A percentile compares a stretch with the other conserved stretches of the same genome.
Conservation (phyloP, 345 rosid species). For the Citrus glauca region DNA sequence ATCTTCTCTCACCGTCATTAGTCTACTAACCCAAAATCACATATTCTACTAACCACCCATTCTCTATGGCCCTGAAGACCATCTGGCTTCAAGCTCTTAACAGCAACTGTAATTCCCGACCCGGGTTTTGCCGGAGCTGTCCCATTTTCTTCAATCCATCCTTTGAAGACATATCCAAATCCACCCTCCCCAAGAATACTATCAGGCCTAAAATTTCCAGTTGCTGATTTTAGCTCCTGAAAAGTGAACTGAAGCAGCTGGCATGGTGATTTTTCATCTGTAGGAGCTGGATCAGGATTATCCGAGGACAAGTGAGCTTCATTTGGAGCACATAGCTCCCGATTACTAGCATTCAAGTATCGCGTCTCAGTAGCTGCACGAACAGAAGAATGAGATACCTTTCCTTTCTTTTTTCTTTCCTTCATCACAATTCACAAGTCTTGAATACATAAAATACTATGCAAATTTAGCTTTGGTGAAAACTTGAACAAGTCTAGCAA, state of each 20-base stretch:
- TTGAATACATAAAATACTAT: neutral
- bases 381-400: slow-evolving; percentile 2
- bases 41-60: slow-evolving; percentile 71
- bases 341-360: slow-evolving; percentile 73
- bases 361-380: slow-evolving; percentile 62
- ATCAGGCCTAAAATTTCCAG: slow-evolving; percentile 80
- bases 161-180: slow-evolving; percentile 76
- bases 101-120: slow-evolving; percentile 77
- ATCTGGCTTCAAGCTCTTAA: slow-evolving; percentile 82
- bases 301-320: slow-evolving; percentile 54
- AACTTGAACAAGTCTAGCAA: neutral
- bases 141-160: slow-evolving; percentile 85
- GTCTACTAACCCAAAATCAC: slow-evolving; percentile 46
- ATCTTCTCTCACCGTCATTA: slow-evolving; percentile 17
- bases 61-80: slow-evolving; percentile 91
- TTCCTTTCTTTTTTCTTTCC: neutral
- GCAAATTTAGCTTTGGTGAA: slow-evolving; percentile 3
- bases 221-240: slow-evolving; percentile 75
- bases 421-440: slow-evolving; percentile 4
- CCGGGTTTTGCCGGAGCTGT: slow-evolving; percentile 83
- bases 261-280: slow-evolving; percentile 35
- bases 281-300: slow-evolving; percentile 30
- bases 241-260: slow-evolving; percentile 62
- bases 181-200: slow-evolving; percentile 92
- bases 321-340: slow-evolving; percentile 52